These are phyloP conservation scores for Diaporthe batatas DNA, from an alignment of 2,329 filamentous ascomycete species.

Conservation along the genomic window DNA sequence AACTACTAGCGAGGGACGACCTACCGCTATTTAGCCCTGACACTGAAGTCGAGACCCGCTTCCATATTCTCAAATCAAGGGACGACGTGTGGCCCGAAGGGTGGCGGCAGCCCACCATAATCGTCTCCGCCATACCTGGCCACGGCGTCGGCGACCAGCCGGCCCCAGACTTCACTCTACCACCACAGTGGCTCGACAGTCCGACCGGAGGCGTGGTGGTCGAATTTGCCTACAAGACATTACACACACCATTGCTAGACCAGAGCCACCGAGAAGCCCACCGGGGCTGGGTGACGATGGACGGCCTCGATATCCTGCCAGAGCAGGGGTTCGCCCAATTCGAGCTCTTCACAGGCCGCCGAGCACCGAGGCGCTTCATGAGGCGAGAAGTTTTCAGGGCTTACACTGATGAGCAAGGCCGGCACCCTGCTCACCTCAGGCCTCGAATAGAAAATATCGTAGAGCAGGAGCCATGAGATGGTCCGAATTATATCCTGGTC, in stretches of 20 bases:
- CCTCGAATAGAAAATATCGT: constrained; percentile 56
- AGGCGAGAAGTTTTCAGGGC: constrained; percentile 70
- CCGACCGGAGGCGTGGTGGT: constrained; percentile 81
- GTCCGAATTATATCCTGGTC: not conserved
- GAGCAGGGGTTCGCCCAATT: constrained; percentile 88
- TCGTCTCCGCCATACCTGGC: constrained; percentile 82
- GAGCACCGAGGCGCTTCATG: constrained; percentile 79
- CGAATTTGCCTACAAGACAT: constrained; percentile 80
- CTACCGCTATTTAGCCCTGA: constrained; percentile 59
- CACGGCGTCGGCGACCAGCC: constrained; percentile 74
- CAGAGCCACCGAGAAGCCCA: constrained; percentile 73
- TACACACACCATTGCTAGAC: constrained; percentile 77
- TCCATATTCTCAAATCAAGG: constrained; percentile 70
- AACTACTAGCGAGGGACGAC: constrained; percentile 60
- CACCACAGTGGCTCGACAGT: constrained; percentile 77
- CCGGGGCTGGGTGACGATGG: constrained; percentile 79
- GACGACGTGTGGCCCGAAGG: constrained; percentile 74
- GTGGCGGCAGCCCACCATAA: constrained; percentile 76
- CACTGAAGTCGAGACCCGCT: constrained; percentile 57
- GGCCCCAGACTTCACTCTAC: constrained; percentile 78
- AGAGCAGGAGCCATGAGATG: constrained; percentile 55
- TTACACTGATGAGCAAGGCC: constrained; percentile 58
- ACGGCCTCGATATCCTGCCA: constrained; percentile 80
- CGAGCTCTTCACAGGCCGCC: constrained; percentile 81
- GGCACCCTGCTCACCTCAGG: constrained; percentile 56